Conservation (phyloP, 768 basidiomycete genomes). For the Cubamyces sp. region DNA sequence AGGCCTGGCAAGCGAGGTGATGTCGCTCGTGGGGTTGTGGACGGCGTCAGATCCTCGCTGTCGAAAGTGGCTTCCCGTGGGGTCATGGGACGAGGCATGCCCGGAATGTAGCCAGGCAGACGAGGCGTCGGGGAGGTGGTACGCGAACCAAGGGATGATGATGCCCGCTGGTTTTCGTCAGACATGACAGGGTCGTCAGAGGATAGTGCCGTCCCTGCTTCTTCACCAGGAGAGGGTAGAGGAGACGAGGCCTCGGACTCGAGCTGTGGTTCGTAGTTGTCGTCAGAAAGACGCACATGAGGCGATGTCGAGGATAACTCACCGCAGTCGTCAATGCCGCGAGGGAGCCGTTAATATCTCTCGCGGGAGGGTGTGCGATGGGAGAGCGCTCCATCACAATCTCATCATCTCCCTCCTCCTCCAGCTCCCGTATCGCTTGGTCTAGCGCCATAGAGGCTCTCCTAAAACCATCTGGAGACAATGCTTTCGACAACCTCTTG, state of each 20-base stretch:
- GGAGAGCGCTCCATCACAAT: constrained; percentile 75
- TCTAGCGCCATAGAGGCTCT: constrained; percentile 77
- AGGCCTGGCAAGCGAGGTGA: constrained; percentile 54
- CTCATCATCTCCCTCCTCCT: constrained; percentile 62
- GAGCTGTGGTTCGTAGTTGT: constrained; percentile 15
- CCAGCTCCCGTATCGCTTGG: constrained; percentile 76
- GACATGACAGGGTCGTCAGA: constrained; percentile 59
- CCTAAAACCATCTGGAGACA: constrained; percentile 56
- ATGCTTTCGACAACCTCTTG: constrained; percentile 49
- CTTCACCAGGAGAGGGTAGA: constrained; percentile 39
- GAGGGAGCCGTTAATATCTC: constrained; percentile 18
- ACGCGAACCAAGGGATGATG: constrained; percentile 56
- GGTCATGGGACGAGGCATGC: constrained; percentile 91
- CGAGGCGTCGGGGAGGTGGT: constrained; percentile 54
- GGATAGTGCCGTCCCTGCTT: constrained; percentile 73
- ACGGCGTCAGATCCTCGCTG: constrained; percentile 71
- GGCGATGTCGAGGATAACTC: constrained; percentile 23
- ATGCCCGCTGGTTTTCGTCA: constrained; percentile 55
- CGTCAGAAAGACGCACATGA: constrained; percentile 10
- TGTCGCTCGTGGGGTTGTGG: constrained; percentile 76
- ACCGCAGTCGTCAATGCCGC: constrained; percentile 21
- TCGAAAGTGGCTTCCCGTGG: constrained; percentile 73
- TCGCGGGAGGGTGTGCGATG: constrained; percentile 25
- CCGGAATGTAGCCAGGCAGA: constrained; percentile 84
- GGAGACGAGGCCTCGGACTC: constrained; percentile 26